Evolutionary conservation across 2,329 filamentous ascomycete species (phyloP).

Genomic region (Apiospora aurea): DNA sequence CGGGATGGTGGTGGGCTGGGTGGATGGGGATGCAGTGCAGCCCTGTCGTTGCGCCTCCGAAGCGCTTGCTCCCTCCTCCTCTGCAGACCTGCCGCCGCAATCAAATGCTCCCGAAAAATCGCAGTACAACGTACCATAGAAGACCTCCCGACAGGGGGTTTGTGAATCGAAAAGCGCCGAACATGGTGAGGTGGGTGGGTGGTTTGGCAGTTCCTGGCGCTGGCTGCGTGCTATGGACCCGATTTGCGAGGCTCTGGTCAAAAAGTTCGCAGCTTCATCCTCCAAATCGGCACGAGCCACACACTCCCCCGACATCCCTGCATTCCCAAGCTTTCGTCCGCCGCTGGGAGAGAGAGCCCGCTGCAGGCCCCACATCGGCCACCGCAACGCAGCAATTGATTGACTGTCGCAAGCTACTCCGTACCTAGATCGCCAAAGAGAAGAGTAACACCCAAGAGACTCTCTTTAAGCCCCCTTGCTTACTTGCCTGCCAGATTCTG

Average conservation of each 20-base stretch:
- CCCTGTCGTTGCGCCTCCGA: background rate
- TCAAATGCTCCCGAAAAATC: background rate
- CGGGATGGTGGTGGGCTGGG: background rate
- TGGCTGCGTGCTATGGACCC: conserved; percentile 1
- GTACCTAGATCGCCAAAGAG: background rate
- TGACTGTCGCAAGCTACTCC: background rate
- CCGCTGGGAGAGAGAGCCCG: conserved; percentile 34
- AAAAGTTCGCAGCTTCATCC: conserved; percentile 25
- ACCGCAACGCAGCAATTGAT: background rate
- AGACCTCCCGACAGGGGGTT: conserved; percentile 80
- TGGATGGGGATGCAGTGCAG: background rate
- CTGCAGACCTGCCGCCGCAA: background rate
- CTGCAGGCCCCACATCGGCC: conserved; percentile 15
- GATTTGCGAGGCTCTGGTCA: conserved; percentile 6
- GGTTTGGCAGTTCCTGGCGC: conserved; percentile 25
- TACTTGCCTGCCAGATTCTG: background rate
- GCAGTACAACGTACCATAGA: conserved; percentile 67
- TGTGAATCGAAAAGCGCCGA: conserved; percentile 82
- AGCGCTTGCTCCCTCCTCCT: conserved; percentile 5
- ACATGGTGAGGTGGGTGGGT: conserved; percentile 64
- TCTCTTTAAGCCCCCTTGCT: background rate
- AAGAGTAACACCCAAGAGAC: background rate
- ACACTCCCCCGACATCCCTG: conserved; percentile 24
- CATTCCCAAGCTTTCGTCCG: background rate
- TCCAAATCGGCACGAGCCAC: conserved; percentile 27